A percentile compares a stretch with the other conserved stretches of the same genome.
Conservation (phyloP, 306 rosid species). For the Prosopis cineraria region DNA sequence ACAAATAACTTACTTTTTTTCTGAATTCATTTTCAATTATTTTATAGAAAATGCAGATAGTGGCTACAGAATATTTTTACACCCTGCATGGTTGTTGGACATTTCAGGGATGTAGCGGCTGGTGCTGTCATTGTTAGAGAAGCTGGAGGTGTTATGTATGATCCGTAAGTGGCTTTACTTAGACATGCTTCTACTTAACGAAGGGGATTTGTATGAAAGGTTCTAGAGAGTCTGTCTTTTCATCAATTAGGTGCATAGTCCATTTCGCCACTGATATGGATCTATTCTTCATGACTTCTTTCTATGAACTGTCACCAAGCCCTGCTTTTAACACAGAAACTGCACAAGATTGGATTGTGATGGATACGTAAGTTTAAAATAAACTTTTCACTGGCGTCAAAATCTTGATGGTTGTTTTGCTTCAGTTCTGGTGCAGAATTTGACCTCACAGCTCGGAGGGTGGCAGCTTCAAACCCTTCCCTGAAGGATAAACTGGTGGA, state of each 20-base stretch:
- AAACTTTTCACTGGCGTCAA: background rate
- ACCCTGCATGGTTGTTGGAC: background rate
- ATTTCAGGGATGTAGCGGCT: slow-evolving; percentile 95
- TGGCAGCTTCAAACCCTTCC: slow-evolving; percentile 85
- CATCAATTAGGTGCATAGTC: slow-evolving; percentile 36
- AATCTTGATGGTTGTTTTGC: slow-evolving; percentile 42
- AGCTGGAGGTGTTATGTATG: slow-evolving; percentile 94
- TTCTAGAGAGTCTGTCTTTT: slow-evolving; percentile 41
- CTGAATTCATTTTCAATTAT: background rate
- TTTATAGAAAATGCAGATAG: background rate
- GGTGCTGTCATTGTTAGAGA: slow-evolving; percentile 93
- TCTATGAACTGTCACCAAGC: slow-evolving; percentile 16
- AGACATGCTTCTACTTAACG: slow-evolving; percentile 28
- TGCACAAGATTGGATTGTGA: background rate
- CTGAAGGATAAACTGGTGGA: slow-evolving; percentile 76
- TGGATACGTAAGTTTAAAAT: too few relatives aligned
- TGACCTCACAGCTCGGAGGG: slow-evolving; percentile 77
- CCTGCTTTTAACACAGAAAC: slow-evolving; percentile 24
- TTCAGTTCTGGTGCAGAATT: slow-evolving; percentile 87
- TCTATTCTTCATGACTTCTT: slow-evolving; percentile 33
- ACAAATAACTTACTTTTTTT: background rate
- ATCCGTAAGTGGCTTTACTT: slow-evolving; percentile 78
- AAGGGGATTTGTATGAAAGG: slow-evolving; percentile 13
- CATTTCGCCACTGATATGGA: slow-evolving; percentile 25
- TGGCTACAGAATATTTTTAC: background rate